These are phyloP conservation scores for Fraxinus dipetala DNA, from an alignment of 305 asterid species.

Conservation along the genomic window DNA sequence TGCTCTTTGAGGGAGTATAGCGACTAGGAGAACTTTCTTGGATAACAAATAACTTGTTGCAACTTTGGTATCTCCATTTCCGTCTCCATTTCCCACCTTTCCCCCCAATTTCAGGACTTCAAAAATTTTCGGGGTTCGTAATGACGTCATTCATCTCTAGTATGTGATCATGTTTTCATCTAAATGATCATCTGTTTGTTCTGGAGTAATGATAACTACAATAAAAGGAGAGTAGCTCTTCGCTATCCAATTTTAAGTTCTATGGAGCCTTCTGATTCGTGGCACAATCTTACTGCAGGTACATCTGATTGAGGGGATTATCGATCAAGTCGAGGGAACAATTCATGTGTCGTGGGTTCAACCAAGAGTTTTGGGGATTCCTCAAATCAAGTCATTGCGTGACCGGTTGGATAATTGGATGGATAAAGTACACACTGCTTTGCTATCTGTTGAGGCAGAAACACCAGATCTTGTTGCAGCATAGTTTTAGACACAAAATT, in stretches of 20 bases:
- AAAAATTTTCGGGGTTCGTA: not conserved
- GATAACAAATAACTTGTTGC: not conserved
- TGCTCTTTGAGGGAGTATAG: not conserved
- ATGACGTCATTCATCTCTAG: not conserved
- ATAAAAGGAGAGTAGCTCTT: not conserved
- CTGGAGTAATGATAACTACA: not conserved
- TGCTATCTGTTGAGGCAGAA: constrained; percentile 84
- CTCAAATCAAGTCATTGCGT: constrained; percentile 75
- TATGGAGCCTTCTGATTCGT: not conserved
- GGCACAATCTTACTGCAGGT: constrained; percentile 45
- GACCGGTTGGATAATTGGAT: constrained; percentile 78
- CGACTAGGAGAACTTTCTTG: not conserved
- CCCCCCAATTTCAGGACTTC: not conserved
- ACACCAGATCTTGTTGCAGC: constrained; percentile 89
- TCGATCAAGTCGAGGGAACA: constrained; percentile 84
- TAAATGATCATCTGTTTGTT: not conserved
- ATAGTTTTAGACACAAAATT: constrained; percentile 25
- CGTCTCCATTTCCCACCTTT: not conserved
- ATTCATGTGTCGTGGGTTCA: constrained; percentile 90
- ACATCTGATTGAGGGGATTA: constrained; percentile 84
- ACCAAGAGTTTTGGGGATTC: constrained; percentile 79
- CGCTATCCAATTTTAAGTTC: not conserved
- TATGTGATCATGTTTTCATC: not conserved
- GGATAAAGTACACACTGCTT: constrained; percentile 74
- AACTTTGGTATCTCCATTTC: not conserved